Evolutionary conservation across 192 early-diverging fungal genomes (phyloP), one percentile per base, ranked within the genome.

Genomic region (Lobulomyces angularis): DNA sequence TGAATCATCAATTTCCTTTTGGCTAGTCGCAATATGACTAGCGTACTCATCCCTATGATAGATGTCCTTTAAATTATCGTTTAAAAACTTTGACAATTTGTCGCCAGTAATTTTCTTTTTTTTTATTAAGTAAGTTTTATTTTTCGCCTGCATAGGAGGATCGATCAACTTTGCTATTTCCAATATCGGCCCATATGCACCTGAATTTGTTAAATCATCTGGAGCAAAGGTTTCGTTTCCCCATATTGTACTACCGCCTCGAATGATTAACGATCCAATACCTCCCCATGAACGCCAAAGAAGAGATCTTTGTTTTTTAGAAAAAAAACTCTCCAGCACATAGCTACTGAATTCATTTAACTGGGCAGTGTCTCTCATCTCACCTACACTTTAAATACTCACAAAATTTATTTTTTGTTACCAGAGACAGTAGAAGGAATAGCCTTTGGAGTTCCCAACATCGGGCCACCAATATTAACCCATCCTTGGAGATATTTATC

Each of bases 261-360:
- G 84, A 40, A 83, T 86, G 14, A 90, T 59, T 66, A 94, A 65
- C 8, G 79, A 75, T 0, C 67, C 61, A 17, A 81, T 56, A 11
- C 84, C 84, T 14, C 73, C 80, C 85, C 86, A 92, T 19, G 74
- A 80, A 8, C 86, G 80, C 51, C 87, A 82, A 1, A 94, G 55
- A 11, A 68, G 62, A 1, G 79, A 75, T 3, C 83, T 60, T 46
- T 91, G 84, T 8, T 65, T 54, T 35, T 75, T 65, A 20, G 74
- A 77, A 61, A 93, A 87, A 51, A 93, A 84, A 26, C 77, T 76
- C 48, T 91, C 88, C 20, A 90, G 54, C n/a, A 85, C 41, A 58
- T 83, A 82, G 24, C 77, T 67, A 37, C 75, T 83, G 58, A 84
- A 73, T 16, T 68, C 54, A 24, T 76, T 77, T n/a, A 85, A 59